Evolutionary conservation across 768 basidiomycete species (phyloP).

Genomic region (Lactifluus volemus): DNA sequence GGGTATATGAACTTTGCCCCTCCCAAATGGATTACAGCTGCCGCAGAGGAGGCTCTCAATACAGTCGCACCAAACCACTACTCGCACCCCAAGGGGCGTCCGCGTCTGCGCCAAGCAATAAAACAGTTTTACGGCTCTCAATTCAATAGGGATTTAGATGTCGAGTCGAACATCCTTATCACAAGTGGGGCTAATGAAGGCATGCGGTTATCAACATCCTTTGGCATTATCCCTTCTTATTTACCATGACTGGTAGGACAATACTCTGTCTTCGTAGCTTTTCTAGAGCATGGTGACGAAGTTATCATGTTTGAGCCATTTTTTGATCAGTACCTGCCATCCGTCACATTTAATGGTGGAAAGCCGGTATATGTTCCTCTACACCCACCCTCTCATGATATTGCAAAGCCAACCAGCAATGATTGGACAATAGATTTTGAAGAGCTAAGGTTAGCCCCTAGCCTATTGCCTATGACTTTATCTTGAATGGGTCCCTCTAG

Average conservation of each 20-base stretch:
- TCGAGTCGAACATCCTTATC: constrained; percentile 84
- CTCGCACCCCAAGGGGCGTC: constrained; percentile 83
- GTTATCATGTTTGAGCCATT: constrained; percentile 99
- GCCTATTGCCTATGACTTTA: background rate
- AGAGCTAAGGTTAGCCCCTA: constrained; percentile 60
- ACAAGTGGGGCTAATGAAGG: constrained; percentile 98
- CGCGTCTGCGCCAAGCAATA: constrained; percentile 82
- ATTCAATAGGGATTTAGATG: constrained; percentile 62
- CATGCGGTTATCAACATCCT: constrained; percentile 24
- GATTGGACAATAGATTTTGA: constrained; percentile 91
- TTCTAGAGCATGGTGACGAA: constrained; percentile 87
- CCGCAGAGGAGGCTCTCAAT: constrained; percentile 60
- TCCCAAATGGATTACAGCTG: constrained; percentile 68
- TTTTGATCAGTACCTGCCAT: constrained; percentile 93
- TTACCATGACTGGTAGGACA: constrained; percentile 46
- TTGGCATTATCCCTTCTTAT: constrained; percentile 6
- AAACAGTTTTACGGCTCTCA: constrained; percentile 65
- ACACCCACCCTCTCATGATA: constrained; percentile 61
- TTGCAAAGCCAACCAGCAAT: constrained; percentile 43
- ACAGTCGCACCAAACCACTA: constrained; percentile 70
- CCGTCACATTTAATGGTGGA: constrained; percentile 90
- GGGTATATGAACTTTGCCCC: constrained; percentile 88
- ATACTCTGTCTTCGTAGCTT: constrained; percentile 89
- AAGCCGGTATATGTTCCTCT: constrained; percentile 91
- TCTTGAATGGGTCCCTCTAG: constrained; percentile 30